phyloP scores from a whole-genome alignment of 1,284 basidiomycete species.

The Melampsora americana region DNA sequence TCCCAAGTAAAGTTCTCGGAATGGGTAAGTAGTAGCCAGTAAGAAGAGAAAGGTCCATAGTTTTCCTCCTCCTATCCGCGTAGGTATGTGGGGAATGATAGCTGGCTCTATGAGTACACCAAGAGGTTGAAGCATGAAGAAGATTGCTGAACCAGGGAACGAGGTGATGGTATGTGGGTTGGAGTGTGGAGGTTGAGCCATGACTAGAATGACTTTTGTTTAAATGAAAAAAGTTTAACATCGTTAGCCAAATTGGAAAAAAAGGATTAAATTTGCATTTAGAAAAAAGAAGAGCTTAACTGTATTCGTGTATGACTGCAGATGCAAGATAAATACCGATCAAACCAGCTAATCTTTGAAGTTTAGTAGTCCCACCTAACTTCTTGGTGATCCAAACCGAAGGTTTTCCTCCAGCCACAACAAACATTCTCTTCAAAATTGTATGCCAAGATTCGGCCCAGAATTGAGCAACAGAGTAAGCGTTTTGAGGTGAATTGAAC shows the following conservation, averaged over 20 bases:
- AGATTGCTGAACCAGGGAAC: not conserved
- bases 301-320: not conserved
- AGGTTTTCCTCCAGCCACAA: slow-evolving; percentile 8
- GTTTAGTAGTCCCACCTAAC: not conserved
- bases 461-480: not conserved
- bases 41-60: not conserved
- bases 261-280: not conserved
- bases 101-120: slow-evolving; percentile 7
- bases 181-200: not conserved
- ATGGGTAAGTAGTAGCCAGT: not conserved
- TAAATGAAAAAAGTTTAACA: not conserved
- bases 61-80: not conserved
- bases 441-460: slow-evolving; percentile 9
- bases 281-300: not conserved
- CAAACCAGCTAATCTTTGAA: not conserved
- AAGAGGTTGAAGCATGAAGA: slow-evolving; percentile 14
- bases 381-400: slow-evolving; percentile 3
- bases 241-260: not conserved
- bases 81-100: slow-evolving; percentile 19
- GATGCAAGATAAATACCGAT: not conserved
- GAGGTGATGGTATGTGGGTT: slow-evolving; percentile 4
- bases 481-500: not conserved
- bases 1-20: not conserved
- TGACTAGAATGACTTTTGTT: not conserved
- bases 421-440: not conserved